A percentile compares a stretch with the other conserved stretches of the same genome.
Evolutionary conservation across 352 stramenopile species (phyloP).

Genomic region (Pythium utonaiense): DNA sequence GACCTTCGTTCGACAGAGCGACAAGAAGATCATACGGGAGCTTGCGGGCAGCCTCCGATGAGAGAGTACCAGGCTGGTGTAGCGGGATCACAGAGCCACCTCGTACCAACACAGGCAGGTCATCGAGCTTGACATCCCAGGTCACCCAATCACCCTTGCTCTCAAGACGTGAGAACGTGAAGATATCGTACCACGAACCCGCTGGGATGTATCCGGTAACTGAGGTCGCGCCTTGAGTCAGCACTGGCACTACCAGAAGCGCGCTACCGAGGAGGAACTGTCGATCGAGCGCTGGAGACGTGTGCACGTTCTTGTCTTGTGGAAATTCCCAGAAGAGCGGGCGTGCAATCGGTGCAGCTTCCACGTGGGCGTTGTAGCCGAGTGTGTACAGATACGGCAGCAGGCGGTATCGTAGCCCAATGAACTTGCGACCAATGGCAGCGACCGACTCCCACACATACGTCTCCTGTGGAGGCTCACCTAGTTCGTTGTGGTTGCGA

Average conservation of each 20-base stretch:
- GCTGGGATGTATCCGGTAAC: slow-evolving; percentile 42
- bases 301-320: slow-evolving; percentile 24
- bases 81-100: slow-evolving; percentile 45
- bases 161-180: slow-evolving; percentile 34
- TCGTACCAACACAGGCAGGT: slow-evolving; percentile 55
- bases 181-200: slow-evolving; percentile 57
- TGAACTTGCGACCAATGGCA: slow-evolving; percentile 50
- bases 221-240: slow-evolving; percentile 40
- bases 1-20: slow-evolving; percentile 22
- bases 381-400: slow-evolving; percentile 81
- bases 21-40: slow-evolving; percentile 54
- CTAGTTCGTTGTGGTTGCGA: slow-evolving; percentile 78
- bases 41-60: slow-evolving; percentile 32
- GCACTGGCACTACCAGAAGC: slow-evolving; percentile 46
- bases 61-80: slow-evolving; percentile 43
- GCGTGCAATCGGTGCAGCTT: slow-evolving; percentile 47
- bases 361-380: slow-evolving; percentile 47
- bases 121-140: slow-evolving; percentile 40
- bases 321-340: slow-evolving; percentile 69
- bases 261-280: slow-evolving; percentile 56
- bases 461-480: slow-evolving; percentile 49
- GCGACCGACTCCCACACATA: slow-evolving; percentile 56
- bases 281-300: slow-evolving; percentile 17
- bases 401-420: slow-evolving; percentile 65
- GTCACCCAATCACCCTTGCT: slow-evolving; percentile 27